These are phyloP conservation scores for Corymbia maculata DNA, from an alignment of 345 rosid species.

Conservation along the genomic window DNA sequence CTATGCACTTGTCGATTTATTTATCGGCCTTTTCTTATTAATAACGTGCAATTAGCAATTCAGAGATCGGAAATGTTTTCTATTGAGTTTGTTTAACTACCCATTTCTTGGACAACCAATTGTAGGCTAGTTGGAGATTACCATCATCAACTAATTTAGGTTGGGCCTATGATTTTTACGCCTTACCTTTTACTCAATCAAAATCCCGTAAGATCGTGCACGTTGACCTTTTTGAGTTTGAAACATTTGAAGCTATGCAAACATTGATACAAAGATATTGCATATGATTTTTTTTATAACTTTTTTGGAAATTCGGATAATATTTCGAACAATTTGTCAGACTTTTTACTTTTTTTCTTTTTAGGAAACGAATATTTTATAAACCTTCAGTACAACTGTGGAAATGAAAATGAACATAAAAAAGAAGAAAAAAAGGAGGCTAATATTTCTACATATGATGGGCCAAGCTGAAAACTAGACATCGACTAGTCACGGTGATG, in stretches of 20 bases:
- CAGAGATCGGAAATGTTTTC: neutral
- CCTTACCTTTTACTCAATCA: neutral
- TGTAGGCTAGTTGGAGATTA: neutral
- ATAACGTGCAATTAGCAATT: neutral
- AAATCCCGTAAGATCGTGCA: neutral
- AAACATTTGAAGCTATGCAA: neutral
- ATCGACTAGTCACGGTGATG: neutral
- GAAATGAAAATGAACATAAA: neutral
- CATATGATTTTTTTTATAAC: neutral
- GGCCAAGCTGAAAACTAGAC: neutral
- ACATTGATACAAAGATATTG: neutral
- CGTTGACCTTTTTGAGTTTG: neutral
- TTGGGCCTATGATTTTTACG: neutral
- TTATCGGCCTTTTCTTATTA: neutral
- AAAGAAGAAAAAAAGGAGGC: neutral
- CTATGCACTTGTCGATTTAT: neutral
- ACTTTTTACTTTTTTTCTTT: neutral
- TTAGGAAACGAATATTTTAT: neutral
- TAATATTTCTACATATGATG: neutral
- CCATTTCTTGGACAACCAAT: neutral
- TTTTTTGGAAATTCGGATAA: neutral
- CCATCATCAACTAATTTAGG: neutral
- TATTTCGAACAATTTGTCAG: neutral
- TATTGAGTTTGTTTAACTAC: neutral
- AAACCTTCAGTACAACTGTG: neutral